Evolutionary conservation across 192 early-diverging fungal species (phyloP), one percentile per base, ranked within the genome.

Genomic region (Thamnidium elegans): DNA sequence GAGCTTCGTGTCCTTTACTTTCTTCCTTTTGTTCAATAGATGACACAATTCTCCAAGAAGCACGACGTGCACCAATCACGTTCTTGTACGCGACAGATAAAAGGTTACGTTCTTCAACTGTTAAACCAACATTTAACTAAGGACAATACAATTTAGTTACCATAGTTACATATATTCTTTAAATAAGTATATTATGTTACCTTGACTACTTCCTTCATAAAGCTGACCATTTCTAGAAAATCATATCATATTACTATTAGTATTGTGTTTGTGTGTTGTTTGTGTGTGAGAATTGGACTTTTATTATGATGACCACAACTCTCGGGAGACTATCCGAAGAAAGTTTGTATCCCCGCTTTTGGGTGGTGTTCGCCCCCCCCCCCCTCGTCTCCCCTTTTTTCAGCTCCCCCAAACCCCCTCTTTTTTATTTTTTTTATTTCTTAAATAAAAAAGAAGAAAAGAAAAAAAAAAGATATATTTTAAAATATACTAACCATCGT

Each of bases 61-160:
- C 94, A 79, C 95, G 92, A 71, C 94, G 93, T 21, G 94, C 96
- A 66, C 94, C 96, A 70, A 97, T 96, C 26, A 95, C 89, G 82
- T 98, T 98, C 89, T 98, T 98, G 87, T 96, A 98, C 53, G 96
- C 96, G 51, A 98, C 94, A 32, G 92, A 94, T 51, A 98, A 84
- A 64, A 98, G 82, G 81, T 98, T 98, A 71, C 96, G 92, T 80
- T 98, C 96, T 82, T 98, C 96, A 55, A 98, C 89, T 14, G 94
- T 88, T 51, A 70, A 46, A 47, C 62, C 62, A 6, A 45, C 52
- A 45, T 62, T 62, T 39, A 58, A 55, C 68, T 70, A n/a, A n/a
- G n/a, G n/a, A n/a, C n/a, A n/a, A n/a, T n/a, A n/a, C n/a, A n/a
- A n/a, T n/a, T n/a, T n/a, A n/a, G n/a, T n/a, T n/a, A n/a, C n/a